Evolutionary conservation across 805 yeast genomes (phyloP), one percentile per base, ranked within the genome.

Genomic region (Ogataea methanolica): DNA sequence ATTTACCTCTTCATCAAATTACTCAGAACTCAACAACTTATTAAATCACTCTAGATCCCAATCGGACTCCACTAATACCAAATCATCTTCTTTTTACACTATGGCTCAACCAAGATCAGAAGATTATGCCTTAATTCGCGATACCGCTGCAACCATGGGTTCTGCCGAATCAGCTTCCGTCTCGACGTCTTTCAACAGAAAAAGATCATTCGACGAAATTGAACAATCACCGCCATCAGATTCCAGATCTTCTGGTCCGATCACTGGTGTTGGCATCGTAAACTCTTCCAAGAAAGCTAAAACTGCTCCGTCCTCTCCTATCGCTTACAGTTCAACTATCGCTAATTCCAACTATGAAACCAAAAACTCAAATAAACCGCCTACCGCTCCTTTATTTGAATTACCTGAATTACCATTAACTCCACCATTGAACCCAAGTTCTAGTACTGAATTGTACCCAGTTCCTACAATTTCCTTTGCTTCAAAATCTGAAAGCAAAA

Each of bases 291-390:
- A 64, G 39, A 61, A 52, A 33, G 56, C 63, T 23, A 63, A 48
- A 46, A 58, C 66, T 2, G 68, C 59, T 6, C 69, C 69, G 11
- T 59, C 67, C 8, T 59, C 68, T 12, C 67, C 68, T 16, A 42
- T 52, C 3, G 16, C 48, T 12, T 42, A 15, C 23, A 43, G 35
- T 45, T 46, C 42, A 44, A 43, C 45, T 21, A 9, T 5, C 22
- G 5, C 31, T 15, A 17, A 9, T 14, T n/a, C 33, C 2, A 29
- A 33, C 17, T 26, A 16, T 36, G 16, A 22, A 52, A 3, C 31
- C 33, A 39, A 33, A 16, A 31, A 46, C 33, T 17, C 41, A 9
- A 6, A 33, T 4, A 14, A 17, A 21, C 17, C 47, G 14, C 65
- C 67, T 12, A 49, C 48, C 35, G 59, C 66, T 5, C 65, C 63